These are phyloP conservation scores for Penicillium goetzii DNA, from an alignment of 495 filamentous ascomycete species.

Conservation along the genomic window DNA sequence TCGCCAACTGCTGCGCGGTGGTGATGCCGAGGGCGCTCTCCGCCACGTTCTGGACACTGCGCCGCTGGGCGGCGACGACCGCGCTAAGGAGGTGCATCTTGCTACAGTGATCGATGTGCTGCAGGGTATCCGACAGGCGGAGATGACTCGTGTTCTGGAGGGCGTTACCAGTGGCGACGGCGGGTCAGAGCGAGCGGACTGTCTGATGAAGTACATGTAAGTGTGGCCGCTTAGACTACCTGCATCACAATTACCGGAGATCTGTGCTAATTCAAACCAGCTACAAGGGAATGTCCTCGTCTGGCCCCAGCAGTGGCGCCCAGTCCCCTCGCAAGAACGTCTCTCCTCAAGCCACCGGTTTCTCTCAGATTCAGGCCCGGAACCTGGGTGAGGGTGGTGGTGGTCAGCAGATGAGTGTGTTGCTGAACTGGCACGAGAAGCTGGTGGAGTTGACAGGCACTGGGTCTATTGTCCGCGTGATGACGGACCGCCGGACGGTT, in stretches of 20 bases:
- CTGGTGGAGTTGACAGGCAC: conserved; percentile 85
- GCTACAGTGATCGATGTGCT: conserved; percentile 83
- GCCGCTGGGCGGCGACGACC: conserved; percentile 70
- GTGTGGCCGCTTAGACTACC: conserved; percentile 24
- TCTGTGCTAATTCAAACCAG: conserved; percentile 39
- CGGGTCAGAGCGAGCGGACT: conserved; percentile 66
- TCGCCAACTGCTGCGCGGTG: conserved; percentile 80
- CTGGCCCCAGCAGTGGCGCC: conserved; percentile 36
- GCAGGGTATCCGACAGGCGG: conserved; percentile 85
- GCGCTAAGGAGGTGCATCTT: conserved; percentile 82
- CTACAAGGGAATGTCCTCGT: conserved; percentile 82
- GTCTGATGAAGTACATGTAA: conserved; percentile 58
- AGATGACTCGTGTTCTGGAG: conserved; percentile 84
- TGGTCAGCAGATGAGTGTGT: conserved; percentile 87
- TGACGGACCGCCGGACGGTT: conserved; percentile 90
- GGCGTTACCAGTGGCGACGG: conserved; percentile 71
- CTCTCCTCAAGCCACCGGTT: conserved; percentile 80
- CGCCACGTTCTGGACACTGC: conserved; percentile 75
- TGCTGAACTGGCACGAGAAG: conserved; percentile 96
- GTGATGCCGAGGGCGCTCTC: conserved; percentile 83
- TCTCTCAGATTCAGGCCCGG: conserved; percentile 77
- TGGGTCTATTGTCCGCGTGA: conserved; percentile 84
- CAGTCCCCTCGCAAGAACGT: conserved; percentile 54
- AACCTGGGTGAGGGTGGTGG: conserved; percentile 73
- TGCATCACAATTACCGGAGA: background rate